Evolutionary conservation across 495 filamentous ascomycete genomes (phyloP), one percentile per base, ranked within the genome.

Genomic region (Neurospora sp.): DNA sequence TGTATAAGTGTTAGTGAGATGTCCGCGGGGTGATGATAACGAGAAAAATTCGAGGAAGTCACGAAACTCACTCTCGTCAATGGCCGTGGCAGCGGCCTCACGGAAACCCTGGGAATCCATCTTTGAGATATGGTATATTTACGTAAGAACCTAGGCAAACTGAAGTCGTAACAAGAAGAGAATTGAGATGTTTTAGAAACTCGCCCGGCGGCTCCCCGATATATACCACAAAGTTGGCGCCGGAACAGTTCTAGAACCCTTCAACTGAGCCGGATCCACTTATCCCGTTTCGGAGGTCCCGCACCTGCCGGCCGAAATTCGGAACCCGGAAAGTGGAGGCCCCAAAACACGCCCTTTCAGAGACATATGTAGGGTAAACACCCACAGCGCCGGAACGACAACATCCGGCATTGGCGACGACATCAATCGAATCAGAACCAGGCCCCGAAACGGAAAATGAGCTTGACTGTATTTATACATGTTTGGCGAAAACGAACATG

Each of bases 61-160:
- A 69, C n/a, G 73, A 21, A 69, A 83, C 90, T 78, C 81, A 94
- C 94, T 97, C 39, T 97, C 92, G 70, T 97, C 92, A 76, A 97
- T 89, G 39, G 92, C 91, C 40, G 92, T 88, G 73, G 92, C 88
- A 39, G 94, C 96, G 45, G 95, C 94, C 73, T 89, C 87, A 70
- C 90, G 84, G 83, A 98, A 98, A 71, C 92, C 89, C 59, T 91
- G 85, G 28, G 92, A 91, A 78, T 98, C 90, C 95, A 98, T 98
- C 36, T 72, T 74, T 8, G 7, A 19, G 31, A 8, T 39, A 24
- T 59, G 15, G 4, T 70, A 21, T 11, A 17, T 62, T 71, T 54
- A 15, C 1, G 5, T 11, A 0, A 59, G 3, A 7, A 15, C 24
- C 2, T 15, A 1, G 54, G 13, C 5, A 17, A 34, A 19, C 5